Conservation (phyloP, 106 monocot species). For the Dendrobium chrysotoxum region DNA sequence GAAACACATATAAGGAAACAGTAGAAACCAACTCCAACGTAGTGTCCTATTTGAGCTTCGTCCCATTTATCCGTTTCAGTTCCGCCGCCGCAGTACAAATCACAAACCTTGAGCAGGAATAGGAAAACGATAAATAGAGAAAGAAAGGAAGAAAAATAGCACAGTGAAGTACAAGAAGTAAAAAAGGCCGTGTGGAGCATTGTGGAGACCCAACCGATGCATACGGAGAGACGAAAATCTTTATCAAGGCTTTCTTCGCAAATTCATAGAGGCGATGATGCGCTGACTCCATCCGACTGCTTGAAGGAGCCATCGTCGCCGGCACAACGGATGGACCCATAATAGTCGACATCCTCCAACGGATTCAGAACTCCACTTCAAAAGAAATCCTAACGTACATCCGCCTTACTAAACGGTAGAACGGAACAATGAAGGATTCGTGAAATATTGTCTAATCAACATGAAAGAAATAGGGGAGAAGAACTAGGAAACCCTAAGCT, state of each 20-base stretch:
- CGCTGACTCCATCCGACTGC: constrained; percentile 21
- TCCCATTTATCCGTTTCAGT: constrained; percentile 72
- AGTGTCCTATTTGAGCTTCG: constrained; percentile 82
- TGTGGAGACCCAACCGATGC: constrained; percentile 29
- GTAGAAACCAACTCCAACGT: constrained; percentile 65
- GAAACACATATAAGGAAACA: not conserved
- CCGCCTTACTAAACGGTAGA: no score
- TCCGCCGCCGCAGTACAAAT: constrained; percentile 70
- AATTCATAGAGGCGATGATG: constrained; percentile 85
- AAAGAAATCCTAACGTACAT: no score
- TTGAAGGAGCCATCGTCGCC: constrained; percentile 2
- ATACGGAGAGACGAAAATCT: constrained; percentile 79
- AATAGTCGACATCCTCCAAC: not conserved
- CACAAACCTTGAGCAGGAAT: constrained; percentile 43
- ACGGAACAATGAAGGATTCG: no score
- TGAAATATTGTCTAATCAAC: no score
- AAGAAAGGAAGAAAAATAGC: not conserved
- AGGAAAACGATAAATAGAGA: not conserved
- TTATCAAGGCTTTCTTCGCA: constrained; percentile 80
- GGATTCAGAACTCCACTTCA: no score
- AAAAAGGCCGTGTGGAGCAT: not conserved
- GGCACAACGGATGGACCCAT: constrained; percentile 1
- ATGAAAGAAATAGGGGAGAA: no score
- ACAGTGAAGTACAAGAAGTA: not conserved
- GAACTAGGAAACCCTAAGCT: no score